A percentile compares a stretch with the other conserved stretches of the same genome.
Conservation (phyloP, 1,284 basidiomycete genomes). For the Chondrostereum purpureum region DNA sequence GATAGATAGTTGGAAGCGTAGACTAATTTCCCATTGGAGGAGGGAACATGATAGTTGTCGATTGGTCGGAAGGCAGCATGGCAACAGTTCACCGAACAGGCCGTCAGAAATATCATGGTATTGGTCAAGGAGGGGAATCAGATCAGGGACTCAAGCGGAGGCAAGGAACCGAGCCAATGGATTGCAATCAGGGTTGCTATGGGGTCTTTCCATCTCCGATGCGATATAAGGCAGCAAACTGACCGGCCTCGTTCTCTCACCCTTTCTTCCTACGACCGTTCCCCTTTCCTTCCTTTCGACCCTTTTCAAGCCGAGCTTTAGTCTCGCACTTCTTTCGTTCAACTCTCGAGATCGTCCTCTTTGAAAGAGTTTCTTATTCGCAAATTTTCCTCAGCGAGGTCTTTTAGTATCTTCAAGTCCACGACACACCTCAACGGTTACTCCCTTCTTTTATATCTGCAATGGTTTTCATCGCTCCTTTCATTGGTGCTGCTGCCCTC, state of each 20-base stretch:
- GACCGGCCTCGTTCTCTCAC: conserved; percentile 1
- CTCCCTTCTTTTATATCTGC: conserved; percentile 30
- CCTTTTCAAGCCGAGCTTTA: conserved; percentile 53
- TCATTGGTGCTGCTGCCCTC: conserved; percentile 46
- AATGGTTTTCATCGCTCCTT: conserved; percentile 50
- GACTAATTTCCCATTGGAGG: too few species aligned
- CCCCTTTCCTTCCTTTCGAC: conserved; percentile 22
- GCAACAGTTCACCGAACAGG: background rate
- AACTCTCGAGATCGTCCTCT: conserved; percentile 51
- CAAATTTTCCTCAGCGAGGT: conserved; percentile 54
- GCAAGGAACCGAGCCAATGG: background rate
- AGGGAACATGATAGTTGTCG: too few species aligned
- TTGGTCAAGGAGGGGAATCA: too few species aligned
- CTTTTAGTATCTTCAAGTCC: conserved; percentile 34
- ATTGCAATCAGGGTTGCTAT: background rate
- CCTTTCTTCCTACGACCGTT: conserved; percentile 10
- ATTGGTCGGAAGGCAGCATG: too few species aligned
- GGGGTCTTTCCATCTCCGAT: conserved; percentile 5
- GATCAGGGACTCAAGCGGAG: background rate
- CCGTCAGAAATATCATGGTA: too few species aligned
- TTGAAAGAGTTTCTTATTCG: conserved; percentile 59
- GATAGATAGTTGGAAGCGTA: too few species aligned
- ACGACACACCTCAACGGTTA: conserved; percentile 43
- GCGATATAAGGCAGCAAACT: conserved; percentile 7
- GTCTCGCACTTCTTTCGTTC: conserved; percentile 54